Evolutionary conservation across 78 protist species (phyloP).

Genomic region (Cavenderia fasciculata): DNA sequence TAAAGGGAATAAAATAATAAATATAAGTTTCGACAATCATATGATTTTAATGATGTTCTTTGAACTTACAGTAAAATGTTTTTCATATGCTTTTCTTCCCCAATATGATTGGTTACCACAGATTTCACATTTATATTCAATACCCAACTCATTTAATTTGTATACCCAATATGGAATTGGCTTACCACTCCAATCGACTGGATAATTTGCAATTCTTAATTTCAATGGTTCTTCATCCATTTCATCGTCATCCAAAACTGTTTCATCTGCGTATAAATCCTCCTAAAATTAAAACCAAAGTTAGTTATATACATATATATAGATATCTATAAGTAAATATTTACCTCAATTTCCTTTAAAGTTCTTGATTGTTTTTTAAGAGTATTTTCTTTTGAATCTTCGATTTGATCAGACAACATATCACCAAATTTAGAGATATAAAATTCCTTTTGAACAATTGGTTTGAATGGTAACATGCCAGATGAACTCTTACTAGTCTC

Average conservation of each 20-base stretch:
- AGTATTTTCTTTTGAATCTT: slow-evolving; percentile 67
- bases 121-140: slow-evolving; percentile 96
- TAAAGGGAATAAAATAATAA: not conserved
- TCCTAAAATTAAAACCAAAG: slow-evolving; percentile 6
- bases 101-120: slow-evolving; percentile 95
- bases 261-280: slow-evolving; percentile 77
- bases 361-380: slow-evolving; percentile 83
- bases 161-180: slow-evolving; percentile 99
- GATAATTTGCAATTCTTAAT: slow-evolving; percentile 87
- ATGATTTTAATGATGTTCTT: not conserved
- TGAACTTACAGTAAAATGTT: slow-evolving; percentile 92
- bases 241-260: slow-evolving; percentile 83
- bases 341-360: slow-evolving; percentile 38
- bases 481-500: not conserved
- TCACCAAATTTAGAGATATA: slow-evolving; percentile 32
- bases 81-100: slow-evolving; percentile 93
- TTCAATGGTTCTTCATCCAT: slow-evolving; percentile 55
- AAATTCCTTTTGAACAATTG: slow-evolving; percentile 22
- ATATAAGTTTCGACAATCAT: no score
- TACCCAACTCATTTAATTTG: slow-evolving; percentile 94
- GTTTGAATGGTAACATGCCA: slow-evolving; percentile 13
- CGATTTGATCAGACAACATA: slow-evolving; percentile 38
- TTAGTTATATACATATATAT: not conserved
- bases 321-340: not conserved
- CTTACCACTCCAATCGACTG: slow-evolving; percentile 97